Base-by-base conservation (phyloP, 164 flowering plant genomes). In the Aristolochia contorta region DNA sequence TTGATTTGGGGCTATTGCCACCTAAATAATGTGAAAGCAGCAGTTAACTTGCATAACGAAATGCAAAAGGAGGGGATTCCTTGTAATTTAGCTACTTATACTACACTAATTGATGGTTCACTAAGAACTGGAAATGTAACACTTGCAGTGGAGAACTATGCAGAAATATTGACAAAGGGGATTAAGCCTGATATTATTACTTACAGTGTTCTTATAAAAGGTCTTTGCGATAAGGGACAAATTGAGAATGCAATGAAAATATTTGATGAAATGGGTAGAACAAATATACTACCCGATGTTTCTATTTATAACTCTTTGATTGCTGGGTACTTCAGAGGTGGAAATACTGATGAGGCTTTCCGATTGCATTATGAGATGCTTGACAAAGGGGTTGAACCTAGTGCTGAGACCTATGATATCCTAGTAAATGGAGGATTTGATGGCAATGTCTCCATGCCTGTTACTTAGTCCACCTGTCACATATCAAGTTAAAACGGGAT, bases 361-460 rank as follows among this genome's bases (percentile, higher is more conserved):
- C 75, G 74, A 64, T 72, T 86, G 78, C 80, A 81, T 60, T 84
- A 86, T 71, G 96, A 88, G 65, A 88, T 91, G 93, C 87, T 84
- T 65, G 90, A 84, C 41, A 79, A 59, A 71, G 97, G 96, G 65
- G 82, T 86, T 70, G 65, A 19, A 23, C 88, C 88, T 54, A 85
- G 86, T 78, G 78, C 79, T 30, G 59, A 33, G 16, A 86, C 88
- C 30, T 84, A 76, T 61, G 90, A 80, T 73, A 70, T 85, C 70
- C 89, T 91, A 62, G 80, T 86, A 25, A 75, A 66, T 68, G 76
- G 79, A 49, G 72, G 74, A 59, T 62, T 66, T 33, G 73, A 61
- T 61, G 67, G 68, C 49, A 66, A 61, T 45, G 59, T 27, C 59
- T 54, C 45, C 10, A 12, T 24, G 20, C 22, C 54, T 22, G 25